phyloP scores from a whole-genome alignment of 306 rosid genomes.

The Quercus agrifolia region DNA sequence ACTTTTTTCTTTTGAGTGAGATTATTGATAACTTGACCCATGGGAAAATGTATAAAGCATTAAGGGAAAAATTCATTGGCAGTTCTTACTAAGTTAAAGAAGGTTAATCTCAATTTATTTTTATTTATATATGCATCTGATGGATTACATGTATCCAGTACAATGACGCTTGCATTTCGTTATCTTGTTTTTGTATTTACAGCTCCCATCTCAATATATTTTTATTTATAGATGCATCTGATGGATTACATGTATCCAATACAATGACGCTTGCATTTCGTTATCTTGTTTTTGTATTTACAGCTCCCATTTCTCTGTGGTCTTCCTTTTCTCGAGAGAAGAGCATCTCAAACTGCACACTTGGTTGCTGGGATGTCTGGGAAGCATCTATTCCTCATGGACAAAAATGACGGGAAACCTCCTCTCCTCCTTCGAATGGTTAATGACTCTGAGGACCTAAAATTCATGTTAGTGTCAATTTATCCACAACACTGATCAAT shows the following conservation, averaged over 20 bases:
- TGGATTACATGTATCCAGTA: slow-evolving; percentile 4
- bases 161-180: slow-evolving; percentile 7
- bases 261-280: slow-evolving; percentile 6
- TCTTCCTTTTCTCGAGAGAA: slow-evolving; percentile 89
- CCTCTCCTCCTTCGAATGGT: slow-evolving; percentile 92
- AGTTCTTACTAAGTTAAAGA: neutral
- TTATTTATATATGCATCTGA: slow-evolving; percentile 2
- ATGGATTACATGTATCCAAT: slow-evolving; percentile 6
- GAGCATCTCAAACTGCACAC: slow-evolving; percentile 91
- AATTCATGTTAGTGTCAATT: slow-evolving; percentile 70
- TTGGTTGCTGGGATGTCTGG: slow-evolving; percentile 90
- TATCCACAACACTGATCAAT: slow-evolving; percentile 11
- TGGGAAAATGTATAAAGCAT: neutral
- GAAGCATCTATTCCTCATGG: slow-evolving; percentile 91
- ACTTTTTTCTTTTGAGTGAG: neutral
- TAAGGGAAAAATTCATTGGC: neutral
- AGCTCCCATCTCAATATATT: slow-evolving; percentile 55
- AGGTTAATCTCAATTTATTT: neutral
- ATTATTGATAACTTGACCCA: neutral
- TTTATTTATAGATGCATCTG: neutral
- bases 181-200: slow-evolving; percentile 24
- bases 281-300: slow-evolving; percentile 22
- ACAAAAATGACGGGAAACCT: slow-evolving; percentile 61
- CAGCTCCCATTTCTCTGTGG: slow-evolving; percentile 93
- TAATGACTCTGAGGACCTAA: slow-evolving; percentile 69